Evolutionary conservation across 2,329 filamentous ascomycete species (phyloP).

Genomic region (Neoarthrinium moseri): DNA sequence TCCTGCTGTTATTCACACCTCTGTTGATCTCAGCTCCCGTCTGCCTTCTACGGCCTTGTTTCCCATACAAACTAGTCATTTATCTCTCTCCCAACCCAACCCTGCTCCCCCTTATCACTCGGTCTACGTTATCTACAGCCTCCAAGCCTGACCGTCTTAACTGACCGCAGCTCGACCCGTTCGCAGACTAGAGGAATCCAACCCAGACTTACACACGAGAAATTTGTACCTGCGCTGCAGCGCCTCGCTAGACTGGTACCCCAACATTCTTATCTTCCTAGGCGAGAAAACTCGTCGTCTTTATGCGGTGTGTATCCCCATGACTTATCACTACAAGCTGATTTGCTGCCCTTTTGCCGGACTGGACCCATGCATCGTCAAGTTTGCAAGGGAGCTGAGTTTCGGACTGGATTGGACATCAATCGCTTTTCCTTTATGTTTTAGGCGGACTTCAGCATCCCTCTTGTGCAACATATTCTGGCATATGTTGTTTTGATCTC

Average conservation of each 20-base stretch:
- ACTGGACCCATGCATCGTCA: conserved; percentile 4
- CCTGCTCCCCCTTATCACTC: conserved; percentile 8
- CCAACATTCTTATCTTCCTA: background rate
- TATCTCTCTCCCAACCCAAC: no score
- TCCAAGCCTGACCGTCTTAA: background rate
- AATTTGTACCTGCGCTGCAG: background rate
- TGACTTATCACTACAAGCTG: conserved; percentile 7
- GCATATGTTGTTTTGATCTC: conserved; percentile 20
- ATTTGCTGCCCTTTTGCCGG: conserved; percentile 4
- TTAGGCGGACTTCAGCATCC: background rate
- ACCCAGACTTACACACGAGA: background rate
- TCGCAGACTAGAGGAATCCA: conserved; percentile 3
- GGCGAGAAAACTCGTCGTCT: conserved; percentile 14
- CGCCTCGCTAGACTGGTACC: background rate
- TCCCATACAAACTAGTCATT: no score
- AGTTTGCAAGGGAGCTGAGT: background rate
- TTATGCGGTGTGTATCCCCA: conserved; percentile 23
- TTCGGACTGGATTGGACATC: background rate
- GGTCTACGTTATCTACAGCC: conserved; percentile 1
- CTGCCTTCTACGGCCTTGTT: no score
- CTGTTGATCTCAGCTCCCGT: no score
- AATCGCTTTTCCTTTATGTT: conserved; percentile 4
- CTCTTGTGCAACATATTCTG: conserved; percentile 15
- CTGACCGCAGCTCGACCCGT: conserved; percentile 1
- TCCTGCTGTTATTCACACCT: no score